Conservation (phyloP, 371 early-diverging fungal genomes). For the Mucor mucedo region DNA sequence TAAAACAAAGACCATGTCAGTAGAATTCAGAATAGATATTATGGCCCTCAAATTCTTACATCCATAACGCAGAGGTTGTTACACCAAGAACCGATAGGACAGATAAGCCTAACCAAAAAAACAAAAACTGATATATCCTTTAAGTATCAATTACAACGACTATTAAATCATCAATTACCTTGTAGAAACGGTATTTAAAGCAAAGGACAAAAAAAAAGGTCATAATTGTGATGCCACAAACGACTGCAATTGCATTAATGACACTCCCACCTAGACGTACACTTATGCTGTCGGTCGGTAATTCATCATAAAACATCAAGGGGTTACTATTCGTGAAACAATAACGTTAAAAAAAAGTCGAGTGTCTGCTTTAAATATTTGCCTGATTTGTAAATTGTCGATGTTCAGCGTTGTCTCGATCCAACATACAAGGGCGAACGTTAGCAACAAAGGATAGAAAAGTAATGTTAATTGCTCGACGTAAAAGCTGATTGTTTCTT, state of each 20-base stretch:
- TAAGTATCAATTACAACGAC: background rate
- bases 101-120: slow-evolving; percentile 32
- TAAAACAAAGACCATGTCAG: background rate
- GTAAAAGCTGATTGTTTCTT: slow-evolving; percentile 22
- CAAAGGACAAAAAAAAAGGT: slow-evolving; percentile 32
- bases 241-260: slow-evolving; percentile 19
- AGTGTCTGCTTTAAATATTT: background rate
- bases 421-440: slow-evolving; percentile 29
- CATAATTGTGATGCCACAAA: slow-evolving; percentile 19
- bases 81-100: slow-evolving; percentile 30
- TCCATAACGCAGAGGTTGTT: slow-evolving; percentile 25
- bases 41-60: slow-evolving; percentile 12
- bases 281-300: slow-evolving; percentile 17
- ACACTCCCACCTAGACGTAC: slow-evolving; percentile 27
- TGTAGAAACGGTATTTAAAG: slow-evolving; percentile 30
- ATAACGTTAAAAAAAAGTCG: background rate
- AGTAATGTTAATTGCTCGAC: slow-evolving; percentile 26
- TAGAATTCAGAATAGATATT: background rate
- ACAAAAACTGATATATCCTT: slow-evolving; percentile 16
- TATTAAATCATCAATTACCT: slow-evolving; percentile 7
- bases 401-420: slow-evolving; percentile 21
- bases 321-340: slow-evolving; percentile 12
- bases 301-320: slow-evolving; percentile 24
- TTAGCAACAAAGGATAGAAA: slow-evolving; percentile 28
- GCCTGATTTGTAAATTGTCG: slow-evolving; percentile 18